Percentiles rank a stretch among this genome's conserved stretches.
These are phyloP conservation scores for Fusarium nygamai DNA, from an alignment of 2,329 filamentous ascomycete species.

Conservation along the genomic window DNA sequence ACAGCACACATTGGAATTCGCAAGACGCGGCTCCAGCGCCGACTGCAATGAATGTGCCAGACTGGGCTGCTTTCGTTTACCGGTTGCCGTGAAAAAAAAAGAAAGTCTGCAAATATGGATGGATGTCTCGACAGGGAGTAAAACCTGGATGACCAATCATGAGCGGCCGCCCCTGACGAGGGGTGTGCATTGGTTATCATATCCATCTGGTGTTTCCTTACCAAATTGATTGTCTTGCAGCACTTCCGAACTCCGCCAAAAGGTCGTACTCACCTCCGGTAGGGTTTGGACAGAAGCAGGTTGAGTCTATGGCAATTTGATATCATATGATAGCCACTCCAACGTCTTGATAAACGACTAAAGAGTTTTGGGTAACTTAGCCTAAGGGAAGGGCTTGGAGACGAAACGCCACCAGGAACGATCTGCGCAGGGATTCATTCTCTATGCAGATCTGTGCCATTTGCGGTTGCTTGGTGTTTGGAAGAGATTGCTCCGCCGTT, in stretches of 20 bases:
- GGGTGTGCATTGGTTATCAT: constrained; percentile 26
- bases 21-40: constrained; percentile 17
- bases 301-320: background rate
- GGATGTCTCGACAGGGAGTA: constrained; percentile 29
- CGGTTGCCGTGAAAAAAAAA: constrained; percentile 21
- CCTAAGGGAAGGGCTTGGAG: constrained; percentile 28
- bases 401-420: constrained; percentile 40
- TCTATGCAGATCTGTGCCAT: constrained; percentile 40
- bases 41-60: constrained; percentile 6
- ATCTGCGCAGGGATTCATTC: constrained; percentile 41
- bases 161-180: constrained; percentile 18
- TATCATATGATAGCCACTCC: constrained; percentile 10
- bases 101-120: constrained; percentile 25
- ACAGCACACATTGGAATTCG: constrained; percentile 4
- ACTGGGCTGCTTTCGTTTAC: background rate
- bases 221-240: constrained; percentile 21
- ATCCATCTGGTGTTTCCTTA: constrained; percentile 16
- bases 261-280: background rate
- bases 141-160: constrained; percentile 33
- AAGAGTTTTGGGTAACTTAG: constrained; percentile 9
- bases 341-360: constrained; percentile 24
- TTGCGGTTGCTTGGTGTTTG: constrained; percentile 33
- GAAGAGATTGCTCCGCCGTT: constrained; percentile 22
- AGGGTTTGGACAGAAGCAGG: background rate
- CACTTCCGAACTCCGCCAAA: background rate